Evolutionary conservation across 2,329 filamentous ascomycete genomes (phyloP).

Genomic region (Xylaria sp.): DNA sequence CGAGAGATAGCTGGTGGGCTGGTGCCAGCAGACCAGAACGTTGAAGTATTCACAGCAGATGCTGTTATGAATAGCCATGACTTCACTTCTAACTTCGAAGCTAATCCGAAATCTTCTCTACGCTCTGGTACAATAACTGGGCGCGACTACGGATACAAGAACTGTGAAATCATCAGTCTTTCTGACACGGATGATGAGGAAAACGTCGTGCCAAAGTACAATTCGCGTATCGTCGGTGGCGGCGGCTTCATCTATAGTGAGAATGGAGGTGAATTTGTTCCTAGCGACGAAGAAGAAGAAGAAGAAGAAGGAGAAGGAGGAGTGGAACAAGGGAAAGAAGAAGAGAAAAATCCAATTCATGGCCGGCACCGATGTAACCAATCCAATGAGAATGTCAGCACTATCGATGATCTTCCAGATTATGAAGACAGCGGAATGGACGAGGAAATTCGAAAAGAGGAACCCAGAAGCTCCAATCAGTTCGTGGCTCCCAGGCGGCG

Average conservation of each 20-base stretch:
- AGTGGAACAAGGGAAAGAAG: no score
- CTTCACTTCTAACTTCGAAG: background rate
- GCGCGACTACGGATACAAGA: background rate
- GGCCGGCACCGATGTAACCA: no score
- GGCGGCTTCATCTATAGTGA: background rate
- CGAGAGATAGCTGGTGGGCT: background rate
- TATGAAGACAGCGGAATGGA: background rate
- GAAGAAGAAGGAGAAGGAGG: background rate
- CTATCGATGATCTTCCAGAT: background rate
- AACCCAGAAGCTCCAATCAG: background rate
- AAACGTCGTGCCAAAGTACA: background rate
- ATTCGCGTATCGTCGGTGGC: constrained; percentile 21
- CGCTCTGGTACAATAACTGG: background rate
- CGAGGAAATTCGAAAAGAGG: background rate
- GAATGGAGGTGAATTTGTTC: background rate
- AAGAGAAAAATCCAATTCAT: no score
- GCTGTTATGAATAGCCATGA: background rate
- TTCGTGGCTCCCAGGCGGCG: background rate
- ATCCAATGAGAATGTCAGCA: background rate
- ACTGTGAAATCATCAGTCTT: constrained; percentile 6
- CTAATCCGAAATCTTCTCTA: background rate
- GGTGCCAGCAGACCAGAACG: background rate
- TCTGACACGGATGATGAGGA: constrained; percentile 22
- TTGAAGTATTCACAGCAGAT: no score
- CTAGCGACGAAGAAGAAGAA: background rate